These are phyloP conservation scores for Lunularia cruciata DNA, from an alignment of 225 moss, liverwort and hornwort species.

Conservation along the genomic window DNA sequence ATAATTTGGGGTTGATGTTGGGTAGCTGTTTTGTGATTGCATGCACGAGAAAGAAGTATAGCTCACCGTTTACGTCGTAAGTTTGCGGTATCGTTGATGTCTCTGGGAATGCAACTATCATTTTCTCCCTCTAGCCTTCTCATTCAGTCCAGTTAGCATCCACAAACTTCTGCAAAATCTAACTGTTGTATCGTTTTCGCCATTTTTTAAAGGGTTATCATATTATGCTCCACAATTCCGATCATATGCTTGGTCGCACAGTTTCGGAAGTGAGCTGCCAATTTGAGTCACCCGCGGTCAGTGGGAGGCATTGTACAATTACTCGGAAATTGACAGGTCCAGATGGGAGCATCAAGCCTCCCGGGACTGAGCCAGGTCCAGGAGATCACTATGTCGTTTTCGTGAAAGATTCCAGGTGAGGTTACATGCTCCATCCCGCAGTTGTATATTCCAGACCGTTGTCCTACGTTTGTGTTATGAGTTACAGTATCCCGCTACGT, in stretches of 20 bases:
- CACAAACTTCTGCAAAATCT: too few species aligned
- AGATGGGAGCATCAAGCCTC: conserved; percentile 44
- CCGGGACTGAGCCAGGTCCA: conserved; percentile 43
- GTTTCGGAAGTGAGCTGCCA: conserved; percentile 68
- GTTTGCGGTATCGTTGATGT: too few species aligned
- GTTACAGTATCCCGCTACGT: too few species aligned
- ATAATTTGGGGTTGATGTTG: too few species aligned
- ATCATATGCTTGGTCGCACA: conserved; percentile 82
- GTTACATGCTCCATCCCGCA: neutral
- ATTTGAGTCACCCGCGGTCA: conserved; percentile 87
- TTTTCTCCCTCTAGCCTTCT: too few species aligned
- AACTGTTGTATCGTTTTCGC: neutral
- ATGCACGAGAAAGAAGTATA: neutral
- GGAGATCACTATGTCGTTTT: conserved; percentile 59
- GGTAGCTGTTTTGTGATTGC: too few species aligned
- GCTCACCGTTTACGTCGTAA: neutral
- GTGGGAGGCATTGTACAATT: conserved; percentile 78
- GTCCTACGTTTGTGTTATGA: neutral
- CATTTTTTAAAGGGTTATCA: conserved; percentile 61
- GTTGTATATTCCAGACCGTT: neutral
- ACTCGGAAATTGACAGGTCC: conserved; percentile 45
- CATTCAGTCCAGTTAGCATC: too few species aligned
- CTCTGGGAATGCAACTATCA: too few species aligned
- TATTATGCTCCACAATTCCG: conserved; percentile 63
- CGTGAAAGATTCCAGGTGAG: conserved; percentile 78